Evolutionary conservation across 1,284 basidiomycete genomes (phyloP), one percentile per base, ranked within the genome.

Genomic region (Leccinum pachyderme): DNA sequence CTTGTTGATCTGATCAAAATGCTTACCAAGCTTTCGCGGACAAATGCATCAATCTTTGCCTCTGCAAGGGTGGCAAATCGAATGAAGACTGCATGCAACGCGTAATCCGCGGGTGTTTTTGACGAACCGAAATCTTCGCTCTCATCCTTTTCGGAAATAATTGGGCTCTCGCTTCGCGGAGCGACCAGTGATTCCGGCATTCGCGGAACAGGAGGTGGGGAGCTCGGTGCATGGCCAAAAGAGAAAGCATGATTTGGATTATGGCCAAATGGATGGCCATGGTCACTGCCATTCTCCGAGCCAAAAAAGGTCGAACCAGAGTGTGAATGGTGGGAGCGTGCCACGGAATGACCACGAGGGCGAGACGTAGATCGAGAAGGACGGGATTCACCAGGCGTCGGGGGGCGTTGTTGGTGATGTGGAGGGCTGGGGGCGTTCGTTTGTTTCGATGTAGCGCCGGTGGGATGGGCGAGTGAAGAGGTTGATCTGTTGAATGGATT

Each of bases 61-160:
- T 95, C 91, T 0, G 91, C 89, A 2, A 82, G 76, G 0, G 86
- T 81, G 4, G 89, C 88, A 64, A 95, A 95, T 6, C 89, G 83
- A 51, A 91, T 87, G 70, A 95, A 94, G 7, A 95, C 81, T 0
- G 91, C 89, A 65, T 93, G 88, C 32, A 95, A 73, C 1, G 93
- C 93, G 63, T 90, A 93, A 62, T 95, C 93, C 0, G 87, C 86
- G 0, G 93, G 93, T 11, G 88, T 92, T 63, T 84, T 86, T 2
- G 86, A 86, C 53, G 87, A 86, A 63, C 82, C 78, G 11, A 80
- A 73, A 24, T 63, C 58, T 43, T 86, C 78, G 59, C 83, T 84
- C 60, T 89, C 85, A 24, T 83, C 82, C 32, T 89, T 86, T 2
- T 89, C 87, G 1, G 75, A 72, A 13, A 75, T 61, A 2, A 75